phyloP scores from a whole-genome alignment of 768 basidiomycete species.

The Omphalotus guepiniiformis region DNA sequence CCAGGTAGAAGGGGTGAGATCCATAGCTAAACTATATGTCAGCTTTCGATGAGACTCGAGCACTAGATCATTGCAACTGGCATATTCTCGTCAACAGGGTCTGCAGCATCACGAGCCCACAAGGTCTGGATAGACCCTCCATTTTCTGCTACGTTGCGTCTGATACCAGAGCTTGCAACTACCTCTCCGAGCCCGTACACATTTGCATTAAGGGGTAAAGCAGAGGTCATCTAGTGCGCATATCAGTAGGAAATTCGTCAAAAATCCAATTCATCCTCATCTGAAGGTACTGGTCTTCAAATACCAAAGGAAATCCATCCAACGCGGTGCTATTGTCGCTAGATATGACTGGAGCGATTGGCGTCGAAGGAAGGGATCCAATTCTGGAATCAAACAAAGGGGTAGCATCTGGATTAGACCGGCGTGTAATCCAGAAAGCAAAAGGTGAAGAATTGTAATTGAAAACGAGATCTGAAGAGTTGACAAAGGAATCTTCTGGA shows the following conservation, averaged over 20 bases:
- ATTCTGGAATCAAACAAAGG: constrained; percentile 72
- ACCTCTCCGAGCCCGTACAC: constrained; percentile 79
- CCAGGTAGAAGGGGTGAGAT: constrained; percentile 67
- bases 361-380: constrained; percentile 55
- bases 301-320: constrained; percentile 65
- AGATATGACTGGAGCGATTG: constrained; percentile 51
- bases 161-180: constrained; percentile 63
- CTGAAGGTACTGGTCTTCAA: constrained; percentile 80
- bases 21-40: constrained; percentile 48
- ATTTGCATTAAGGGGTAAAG: constrained; percentile 62
- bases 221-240: constrained; percentile 48
- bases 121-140: constrained; percentile 63
- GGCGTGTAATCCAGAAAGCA: constrained; percentile 77
- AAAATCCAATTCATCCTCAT: constrained; percentile 22
- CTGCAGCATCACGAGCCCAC: constrained; percentile 61
- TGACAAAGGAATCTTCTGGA: constrained; percentile 28
- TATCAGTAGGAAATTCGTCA: neutral
- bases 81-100: constrained; percentile 67
- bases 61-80: constrained; percentile 25
- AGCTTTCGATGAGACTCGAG: neutral
- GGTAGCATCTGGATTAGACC: constrained; percentile 45
- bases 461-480: constrained; percentile 62
- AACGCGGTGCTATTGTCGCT: constrained; percentile 52
- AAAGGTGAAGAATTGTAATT: constrained; percentile 63
- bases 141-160: constrained; percentile 51